Base-by-base conservation (phyloP, 495 filamentous ascomycete species). In the Geopyxis carbonaria region DNA sequence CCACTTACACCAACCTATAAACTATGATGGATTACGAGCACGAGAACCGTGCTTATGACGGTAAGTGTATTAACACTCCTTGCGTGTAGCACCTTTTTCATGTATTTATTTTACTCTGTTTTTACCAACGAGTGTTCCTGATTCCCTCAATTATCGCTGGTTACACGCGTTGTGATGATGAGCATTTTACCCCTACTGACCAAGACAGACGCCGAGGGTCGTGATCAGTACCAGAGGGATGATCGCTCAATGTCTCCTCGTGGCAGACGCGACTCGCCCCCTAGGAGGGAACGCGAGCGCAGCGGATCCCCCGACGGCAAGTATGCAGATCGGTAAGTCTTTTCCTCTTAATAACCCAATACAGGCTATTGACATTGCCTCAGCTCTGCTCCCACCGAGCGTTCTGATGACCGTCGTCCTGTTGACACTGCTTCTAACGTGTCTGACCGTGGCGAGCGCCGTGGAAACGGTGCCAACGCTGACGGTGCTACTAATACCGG, bases 291-390 rank as follows among this genome's bases (percentile, higher is more conserved):
- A 43, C 80, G 78, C 58, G 75, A 86, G 45, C 81, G 89, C 57
- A 93, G 84, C 65, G 85, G 86, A 44, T 95, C 91, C 55, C 89
- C 89, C 55, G 81, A 82, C 57, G 73, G 73, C 42, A 64, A 71
- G 46, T 68, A 69, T 47, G 78, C 77, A 32, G 65, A 73, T 51
- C 79, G 86, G 87, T 93, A 75, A 61, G 73, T 66, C 36, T 31
- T 23, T 23, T 20, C 11, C 6, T 20, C 29, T 40, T 22, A n/a
- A 22, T 29, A 20, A 10, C 35, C 22, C 30, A 3, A 22, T 10
- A 7, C 21, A 34, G 43, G 35, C 30, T 40, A 14, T 45, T 55
- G 55, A 59, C 36, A 10, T 9, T 33, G 20, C 34, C 34, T 13
- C 38, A 61, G 64, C 37, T 61, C 60, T 45, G 60, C 56, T 37